Base-by-base conservation (phyloP, 331 rosid genomes). In the Prunus yedoensis region DNA sequence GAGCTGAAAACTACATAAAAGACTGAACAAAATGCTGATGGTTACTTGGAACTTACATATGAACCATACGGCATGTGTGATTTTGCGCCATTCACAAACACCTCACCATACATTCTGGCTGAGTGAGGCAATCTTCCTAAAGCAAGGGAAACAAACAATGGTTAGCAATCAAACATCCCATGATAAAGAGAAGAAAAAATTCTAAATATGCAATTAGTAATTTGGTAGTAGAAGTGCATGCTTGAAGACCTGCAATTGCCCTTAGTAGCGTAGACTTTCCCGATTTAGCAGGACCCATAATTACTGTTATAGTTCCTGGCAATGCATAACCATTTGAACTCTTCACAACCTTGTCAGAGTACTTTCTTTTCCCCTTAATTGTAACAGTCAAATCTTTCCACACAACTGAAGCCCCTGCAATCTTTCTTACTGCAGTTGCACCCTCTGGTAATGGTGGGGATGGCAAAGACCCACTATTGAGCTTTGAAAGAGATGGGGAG, bases 201-300 rank as follows among this genome's bases (percentile, higher is more conserved):
- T 47, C 15, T 27, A 83, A 68, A 79, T 76, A 63, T 71, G 60
- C 23, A 70, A 11, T 74, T 71, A 30, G 73, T 63, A 75, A 74
- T 43, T 77, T 65, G 30, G 63, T 67, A 77, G 57, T 49, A 23
- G 56, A 5, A 63, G 66, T n/a, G 71, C 14, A 56, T 60, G 83
- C 70, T 78, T 73, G 56, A 66, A 79, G 32, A 95, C 99, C 99
- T 89, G 97, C 88, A 84, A 95, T 73, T 25, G 97, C 97, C 80
- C 93, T 83, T 61, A 95, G 86, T 46, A 95, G 90, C 0, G 99
- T 95, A 54, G 99, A 88, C 79, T 95, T 95, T 73, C 99, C 99
- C 4, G 99, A 95, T 77, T 88, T 95, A 62, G 96, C 94, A 32
- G 99, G 99, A 68, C 99, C 99, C 99, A 95, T 95, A 47, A 95